Evolutionary conservation across 345 rosid genomes (phyloP).

Genomic region (Hibiscus tridactylites): DNA sequence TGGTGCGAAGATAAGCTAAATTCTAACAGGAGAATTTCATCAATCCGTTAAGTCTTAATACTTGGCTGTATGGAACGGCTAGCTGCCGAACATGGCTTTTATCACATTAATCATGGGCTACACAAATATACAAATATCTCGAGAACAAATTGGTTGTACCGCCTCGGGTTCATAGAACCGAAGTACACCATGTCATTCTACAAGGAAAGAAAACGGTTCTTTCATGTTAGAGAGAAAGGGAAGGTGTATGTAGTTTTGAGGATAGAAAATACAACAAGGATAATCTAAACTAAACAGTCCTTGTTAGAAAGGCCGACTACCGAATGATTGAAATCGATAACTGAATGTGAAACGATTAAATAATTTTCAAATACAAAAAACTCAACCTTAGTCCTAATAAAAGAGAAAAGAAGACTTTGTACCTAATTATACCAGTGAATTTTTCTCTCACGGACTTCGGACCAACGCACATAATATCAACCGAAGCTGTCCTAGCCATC

Average conservation of each 20-base stretch:
- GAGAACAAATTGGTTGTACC: background rate
- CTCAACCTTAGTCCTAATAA: background rate
- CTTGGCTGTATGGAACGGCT: background rate
- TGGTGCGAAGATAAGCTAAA: background rate
- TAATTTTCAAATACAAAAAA: background rate
- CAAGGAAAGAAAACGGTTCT: background rate
- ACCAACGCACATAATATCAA: conserved; percentile 82
- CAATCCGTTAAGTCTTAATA: background rate
- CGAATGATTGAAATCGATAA: background rate
- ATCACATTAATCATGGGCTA: background rate
- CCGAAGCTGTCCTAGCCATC: conserved; percentile 63
- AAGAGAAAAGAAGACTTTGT: background rate
- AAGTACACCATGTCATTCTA: background rate
- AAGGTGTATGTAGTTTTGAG: background rate
- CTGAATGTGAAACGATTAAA: background rate
- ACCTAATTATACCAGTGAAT: conserved; percentile 79
- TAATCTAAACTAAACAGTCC: background rate
- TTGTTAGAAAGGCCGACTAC: background rate
- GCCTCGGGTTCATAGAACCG: background rate
- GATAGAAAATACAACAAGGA: background rate
- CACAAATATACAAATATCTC: background rate
- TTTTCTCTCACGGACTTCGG: conserved; percentile 69
- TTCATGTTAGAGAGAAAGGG: background rate
- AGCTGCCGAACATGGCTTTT: background rate
- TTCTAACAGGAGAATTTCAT: background rate